A percentile compares a stretch with the other conserved stretches of the same genome.
These are phyloP conservation scores for Penicillium canescens DNA, from an alignment of 495 filamentous ascomycete species.

Conservation along the genomic window DNA sequence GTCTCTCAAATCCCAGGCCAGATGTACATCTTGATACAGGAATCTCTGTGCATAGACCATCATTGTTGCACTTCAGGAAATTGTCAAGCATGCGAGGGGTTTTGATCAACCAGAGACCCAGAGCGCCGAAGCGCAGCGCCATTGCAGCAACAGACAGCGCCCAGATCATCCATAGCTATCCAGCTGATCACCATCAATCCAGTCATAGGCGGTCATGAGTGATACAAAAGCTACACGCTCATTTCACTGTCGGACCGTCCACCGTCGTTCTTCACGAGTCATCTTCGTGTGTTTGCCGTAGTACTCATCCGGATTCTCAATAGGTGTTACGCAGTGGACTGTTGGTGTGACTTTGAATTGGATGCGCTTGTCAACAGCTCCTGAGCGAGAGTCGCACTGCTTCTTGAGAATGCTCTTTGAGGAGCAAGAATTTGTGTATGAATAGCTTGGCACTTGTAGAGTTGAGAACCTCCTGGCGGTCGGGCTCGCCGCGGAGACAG, in stretches of 20 bases:
- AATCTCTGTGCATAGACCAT: too few relatives aligned
- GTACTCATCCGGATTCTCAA: conserved; percentile 54
- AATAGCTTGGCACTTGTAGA: conserved; percentile 40
- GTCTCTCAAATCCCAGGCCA: not conserved
- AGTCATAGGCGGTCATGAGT: conserved; percentile 6
- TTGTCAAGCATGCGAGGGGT: not conserved
- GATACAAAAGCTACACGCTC: not conserved
- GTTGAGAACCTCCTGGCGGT: conserved; percentile 43
- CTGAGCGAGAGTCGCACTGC: conserved; percentile 16
- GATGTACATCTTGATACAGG: not conserved
- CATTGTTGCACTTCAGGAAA: not conserved
- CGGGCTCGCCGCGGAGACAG: conserved; percentile 40
- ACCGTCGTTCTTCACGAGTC: conserved; percentile 50
- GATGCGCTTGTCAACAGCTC: conserved; percentile 40
- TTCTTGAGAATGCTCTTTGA: conserved; percentile 57
- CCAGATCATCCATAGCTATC: not conserved
- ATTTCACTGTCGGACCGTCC: conserved; percentile 40
- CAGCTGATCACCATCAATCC: not conserved
- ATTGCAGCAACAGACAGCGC: not conserved
- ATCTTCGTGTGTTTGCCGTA: conserved; percentile 53
- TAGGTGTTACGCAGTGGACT: conserved; percentile 52
- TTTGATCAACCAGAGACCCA: not conserved
- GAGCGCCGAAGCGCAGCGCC: not conserved
- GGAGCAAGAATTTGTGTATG: conserved; percentile 48
- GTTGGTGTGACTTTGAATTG: conserved; percentile 49